phyloP scores from a whole-genome alignment of 768 basidiomycete genomes.

The Suillus americanus region DNA sequence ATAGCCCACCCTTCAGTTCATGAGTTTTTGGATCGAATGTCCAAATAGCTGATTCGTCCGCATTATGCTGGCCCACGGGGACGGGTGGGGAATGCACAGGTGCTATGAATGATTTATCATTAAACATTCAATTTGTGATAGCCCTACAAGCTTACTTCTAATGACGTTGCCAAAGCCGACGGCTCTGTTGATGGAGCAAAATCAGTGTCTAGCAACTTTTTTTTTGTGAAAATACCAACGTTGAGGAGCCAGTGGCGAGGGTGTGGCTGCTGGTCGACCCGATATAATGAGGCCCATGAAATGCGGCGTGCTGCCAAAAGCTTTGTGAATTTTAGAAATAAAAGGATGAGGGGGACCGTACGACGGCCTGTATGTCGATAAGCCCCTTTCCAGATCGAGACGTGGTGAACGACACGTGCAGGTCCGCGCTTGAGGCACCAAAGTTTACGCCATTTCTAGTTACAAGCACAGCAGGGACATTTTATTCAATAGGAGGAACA shows the following conservation, averaged over 20 bases:
- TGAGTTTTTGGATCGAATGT: conserved; percentile 35
- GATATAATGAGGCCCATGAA: conserved; percentile 38
- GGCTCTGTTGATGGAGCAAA: conserved; percentile 23
- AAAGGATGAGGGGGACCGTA: conserved; percentile 14
- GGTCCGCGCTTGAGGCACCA: conserved; percentile 28
- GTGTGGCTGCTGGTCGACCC: conserved; percentile 31
- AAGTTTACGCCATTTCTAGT: conserved; percentile 37
- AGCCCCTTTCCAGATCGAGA: conserved; percentile 22
- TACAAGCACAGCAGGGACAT: neutral
- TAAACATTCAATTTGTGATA: neutral
- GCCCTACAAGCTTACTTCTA: conserved; percentile 28
- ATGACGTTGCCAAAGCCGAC: conserved; percentile 38
- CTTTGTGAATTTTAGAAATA: neutral
- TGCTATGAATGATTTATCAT: conserved; percentile 25
- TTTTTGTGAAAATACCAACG: conserved; percentile 7
- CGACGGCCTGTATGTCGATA: conserved; percentile 38
- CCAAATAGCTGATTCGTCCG: conserved; percentile 51
- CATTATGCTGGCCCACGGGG: conserved; percentile 8
- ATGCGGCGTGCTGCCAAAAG: conserved; percentile 36
- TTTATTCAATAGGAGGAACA: neutral
- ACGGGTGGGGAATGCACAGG: conserved; percentile 33
- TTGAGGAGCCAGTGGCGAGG: conserved; percentile 12
- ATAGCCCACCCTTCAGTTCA: conserved; percentile 38
- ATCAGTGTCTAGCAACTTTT: neutral
- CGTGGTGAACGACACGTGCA: conserved; percentile 33